These are phyloP conservation scores for Cenococcum geophilum DNA, from an alignment of 495 filamentous ascomycete genomes.

Conservation along the genomic window DNA sequence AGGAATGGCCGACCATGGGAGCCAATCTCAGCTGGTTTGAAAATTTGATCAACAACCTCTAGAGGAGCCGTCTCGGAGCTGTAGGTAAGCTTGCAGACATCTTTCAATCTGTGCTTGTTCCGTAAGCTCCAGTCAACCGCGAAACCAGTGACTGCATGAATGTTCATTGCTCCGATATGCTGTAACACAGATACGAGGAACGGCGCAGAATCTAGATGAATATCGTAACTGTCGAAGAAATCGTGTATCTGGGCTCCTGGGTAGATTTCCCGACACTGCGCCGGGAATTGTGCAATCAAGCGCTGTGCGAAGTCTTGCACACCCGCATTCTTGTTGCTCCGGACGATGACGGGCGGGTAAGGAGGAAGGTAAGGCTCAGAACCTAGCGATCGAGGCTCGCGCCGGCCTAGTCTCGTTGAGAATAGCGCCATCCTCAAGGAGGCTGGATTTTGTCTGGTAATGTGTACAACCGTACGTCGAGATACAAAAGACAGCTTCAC, in stretches of 20 bases:
- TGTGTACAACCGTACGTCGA: neutral
- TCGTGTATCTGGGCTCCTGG: conserved; percentile 39
- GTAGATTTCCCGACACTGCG: conserved; percentile 32
- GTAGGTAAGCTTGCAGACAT: conserved; percentile 2
- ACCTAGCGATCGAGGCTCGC: conserved; percentile 20
- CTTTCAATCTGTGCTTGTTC: conserved; percentile 11
- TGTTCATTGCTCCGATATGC: conserved; percentile 17
- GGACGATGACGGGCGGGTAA: conserved; percentile 28
- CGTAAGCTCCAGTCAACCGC: conserved; percentile 10
- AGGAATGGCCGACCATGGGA: conserved; percentile 1
- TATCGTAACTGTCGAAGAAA: conserved; percentile 51
- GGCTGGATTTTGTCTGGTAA: conserved; percentile 6
- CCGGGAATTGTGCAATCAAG: conserved; percentile 36
- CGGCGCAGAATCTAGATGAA: conserved; percentile 40
- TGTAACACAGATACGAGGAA: conserved; percentile 40
- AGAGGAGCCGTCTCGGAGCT: conserved; percentile 6
- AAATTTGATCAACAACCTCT: conserved; percentile 19
- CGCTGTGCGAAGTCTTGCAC: conserved; percentile 25
- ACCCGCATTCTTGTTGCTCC: conserved; percentile 32
- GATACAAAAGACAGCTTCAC: neutral
- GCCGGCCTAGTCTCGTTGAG: conserved; percentile 33
- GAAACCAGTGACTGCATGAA: neutral
- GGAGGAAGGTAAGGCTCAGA: conserved; percentile 17
- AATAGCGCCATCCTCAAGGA: conserved; percentile 18
- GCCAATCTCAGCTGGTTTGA: neutral